phyloP scores from a whole-genome alignment of 2,329 filamentous ascomycete species.

The Cladophialophora immunda region DNA sequence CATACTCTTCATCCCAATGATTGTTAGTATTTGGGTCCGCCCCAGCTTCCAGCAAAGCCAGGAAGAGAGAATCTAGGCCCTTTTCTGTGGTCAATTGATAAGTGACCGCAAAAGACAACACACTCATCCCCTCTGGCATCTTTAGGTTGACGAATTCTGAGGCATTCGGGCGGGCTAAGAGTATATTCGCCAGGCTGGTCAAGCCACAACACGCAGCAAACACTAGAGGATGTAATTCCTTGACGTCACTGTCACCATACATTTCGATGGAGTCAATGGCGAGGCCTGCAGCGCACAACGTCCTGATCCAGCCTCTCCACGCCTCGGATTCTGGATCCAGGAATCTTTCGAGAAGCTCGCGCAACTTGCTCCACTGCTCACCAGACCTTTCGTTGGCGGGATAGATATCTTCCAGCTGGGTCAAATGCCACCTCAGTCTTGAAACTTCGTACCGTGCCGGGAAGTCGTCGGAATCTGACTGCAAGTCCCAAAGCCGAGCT shows the following conservation, averaged over 20 bases:
- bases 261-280: background rate
- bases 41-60: background rate
- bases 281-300: background rate
- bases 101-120: background rate
- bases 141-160: background rate
- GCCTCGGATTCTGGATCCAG: background rate
- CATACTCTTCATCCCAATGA: background rate
- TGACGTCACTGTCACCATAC: background rate
- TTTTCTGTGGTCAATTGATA: background rate
- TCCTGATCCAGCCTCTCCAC: background rate
- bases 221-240: background rate
- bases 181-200: background rate
- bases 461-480: background rate
- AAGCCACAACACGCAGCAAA: background rate
- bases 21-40: background rate
- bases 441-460: background rate
- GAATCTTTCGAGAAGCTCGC: background rate
- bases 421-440: constrained; percentile 6
- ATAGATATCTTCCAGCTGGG: background rate
- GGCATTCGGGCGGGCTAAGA: background rate
- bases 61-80: background rate
- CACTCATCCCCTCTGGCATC: background rate
- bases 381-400: constrained; percentile 3
- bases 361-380: background rate
- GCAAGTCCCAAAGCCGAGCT: background rate